Percentiles rank a stretch among this genome's conserved stretches.
phyloP scores from a whole-genome alignment of 1,139 yeast species.

The Suhomyces guaymorum region DNA sequence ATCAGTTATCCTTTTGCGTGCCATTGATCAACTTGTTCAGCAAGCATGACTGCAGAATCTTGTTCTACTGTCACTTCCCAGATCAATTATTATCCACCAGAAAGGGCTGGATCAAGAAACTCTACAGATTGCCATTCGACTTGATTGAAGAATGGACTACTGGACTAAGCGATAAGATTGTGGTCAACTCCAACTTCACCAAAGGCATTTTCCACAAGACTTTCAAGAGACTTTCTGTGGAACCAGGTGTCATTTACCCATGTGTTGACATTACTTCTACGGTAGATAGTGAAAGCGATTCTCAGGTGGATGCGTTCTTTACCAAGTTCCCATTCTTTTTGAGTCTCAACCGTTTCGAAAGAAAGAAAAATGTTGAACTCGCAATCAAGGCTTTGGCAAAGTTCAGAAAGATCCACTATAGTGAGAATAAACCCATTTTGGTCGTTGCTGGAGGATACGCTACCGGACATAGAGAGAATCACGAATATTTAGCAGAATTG shows the following conservation, averaged over 20 bases:
- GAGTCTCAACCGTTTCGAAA: conserved; percentile 86
- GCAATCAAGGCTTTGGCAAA: conserved; percentile 68
- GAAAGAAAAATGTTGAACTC: conserved; percentile 76
- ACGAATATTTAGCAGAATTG: conserved; percentile 65
- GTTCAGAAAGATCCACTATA: conserved; percentile 26
- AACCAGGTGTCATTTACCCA: conserved; percentile 83
- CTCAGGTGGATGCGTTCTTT: conserved; percentile 39
- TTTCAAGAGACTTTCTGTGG: conserved; percentile 47
- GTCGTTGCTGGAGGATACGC: conserved; percentile 95
- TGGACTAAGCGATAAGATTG: conserved; percentile 70
- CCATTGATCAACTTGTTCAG: conserved; percentile 66
- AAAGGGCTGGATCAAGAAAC: conserved; percentile 51
- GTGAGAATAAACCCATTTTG: conserved; percentile 39
- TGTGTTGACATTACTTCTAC: conserved; percentile 59
- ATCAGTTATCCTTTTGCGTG: conserved; percentile 83
- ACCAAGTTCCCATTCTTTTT: conserved; percentile 48
- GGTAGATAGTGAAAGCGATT: conserved; percentile 22
- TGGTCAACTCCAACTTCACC: conserved; percentile 88
- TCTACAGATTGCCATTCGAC: conserved; percentile 85
- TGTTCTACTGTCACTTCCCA: conserved; percentile 96
- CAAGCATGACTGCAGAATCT: conserved; percentile 42
- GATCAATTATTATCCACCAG: conserved; percentile 77
- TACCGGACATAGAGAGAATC: conserved; percentile 71
- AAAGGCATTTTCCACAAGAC: conserved; percentile 65
- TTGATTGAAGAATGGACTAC: conserved; percentile 79